Base-by-base conservation (phyloP, 176 grass and related monocot genomes). In the Oropetium thomaeum region DNA sequence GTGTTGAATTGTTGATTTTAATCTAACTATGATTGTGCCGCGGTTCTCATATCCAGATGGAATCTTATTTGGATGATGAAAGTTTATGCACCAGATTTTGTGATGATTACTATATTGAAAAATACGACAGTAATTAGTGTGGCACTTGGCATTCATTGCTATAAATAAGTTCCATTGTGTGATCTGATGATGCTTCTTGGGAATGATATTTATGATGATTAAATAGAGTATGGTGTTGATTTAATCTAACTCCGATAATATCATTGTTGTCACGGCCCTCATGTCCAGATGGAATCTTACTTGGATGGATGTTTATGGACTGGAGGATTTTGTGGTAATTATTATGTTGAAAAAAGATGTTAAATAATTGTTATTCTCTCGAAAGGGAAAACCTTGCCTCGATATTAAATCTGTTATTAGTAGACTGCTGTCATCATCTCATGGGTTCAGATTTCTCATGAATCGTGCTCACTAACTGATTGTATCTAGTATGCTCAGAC, bases 351-450 rank as follows among this genome's bases (percentile, higher is more conserved):
- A 51, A 9, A 25, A 42, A 31, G 30, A 79, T 55, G 25, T 37
- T 84, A 52, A 65, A 73, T 13, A 57, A 22, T 58, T 79, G n/a
- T 66, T 65, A 0, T 38, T 45, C 38, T 45, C 79, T 62, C 15
- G 20, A 62, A 62, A n/a, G n/a, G n/a, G n/a, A n/a, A 70, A 35
- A 62, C 53, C 63, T 45, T 69, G 38, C 40, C 31, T 33, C 39
- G 22, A 9, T 67, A 52, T 82, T 57, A 28, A 16, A 61, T 34
- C 38, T 34, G 27, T 70, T 71, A 10, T 39, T 67, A 52, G 37
- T 67, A 51, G 27, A n/a, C n/a, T 62, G 28, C 14, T 27, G 15
- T 41, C 31, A 71, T 23, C 29, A 31, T 83, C 39, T 76, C 32
- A 29, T 39, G 33, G 22, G 25, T 60, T 33, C 10, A 60, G 4